Conservation (phyloP, 139 green algal species). For the Asterochloris erici region DNA sequence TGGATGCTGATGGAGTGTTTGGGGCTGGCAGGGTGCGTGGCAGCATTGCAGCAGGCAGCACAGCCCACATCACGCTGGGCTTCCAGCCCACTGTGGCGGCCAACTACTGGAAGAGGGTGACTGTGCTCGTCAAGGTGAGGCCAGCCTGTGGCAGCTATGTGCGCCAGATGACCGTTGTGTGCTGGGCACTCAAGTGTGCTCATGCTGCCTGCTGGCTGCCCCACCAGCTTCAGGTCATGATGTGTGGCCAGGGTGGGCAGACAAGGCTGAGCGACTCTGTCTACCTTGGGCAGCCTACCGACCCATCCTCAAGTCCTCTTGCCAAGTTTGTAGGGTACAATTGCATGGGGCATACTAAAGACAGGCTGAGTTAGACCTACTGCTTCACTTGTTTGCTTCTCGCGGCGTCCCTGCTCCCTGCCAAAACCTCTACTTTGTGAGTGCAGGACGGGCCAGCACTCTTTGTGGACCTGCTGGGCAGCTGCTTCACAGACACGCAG, state of each 20-base stretch:
- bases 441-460: conserved; percentile 34
- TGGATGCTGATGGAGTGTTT: conserved; percentile 44
- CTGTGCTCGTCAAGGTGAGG: conserved; percentile 47
- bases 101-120: conserved; percentile 62
- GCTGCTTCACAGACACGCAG: conserved; percentile 44
- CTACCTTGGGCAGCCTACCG: no score
- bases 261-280: no score
- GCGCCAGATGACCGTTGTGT: no score
- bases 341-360: neutral
- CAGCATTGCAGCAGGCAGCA: conserved; percentile 30
- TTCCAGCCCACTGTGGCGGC: conserved; percentile 41
- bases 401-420: no score
- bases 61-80: conserved; percentile 46
- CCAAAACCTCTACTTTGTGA: no score
- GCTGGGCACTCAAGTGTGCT: neutral
- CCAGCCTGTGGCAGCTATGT: neutral
- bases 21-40: conserved; percentile 35
- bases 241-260: no score
- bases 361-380: no score
- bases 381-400: no score
- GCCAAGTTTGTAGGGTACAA: neutral
- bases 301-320: neutral
- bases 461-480: conserved; percentile 57
- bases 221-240: neutral
- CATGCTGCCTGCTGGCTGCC: neutral